Conservation (phyloP, 2,329 filamentous ascomycete species). For the Cladosporium sp. region DNA sequence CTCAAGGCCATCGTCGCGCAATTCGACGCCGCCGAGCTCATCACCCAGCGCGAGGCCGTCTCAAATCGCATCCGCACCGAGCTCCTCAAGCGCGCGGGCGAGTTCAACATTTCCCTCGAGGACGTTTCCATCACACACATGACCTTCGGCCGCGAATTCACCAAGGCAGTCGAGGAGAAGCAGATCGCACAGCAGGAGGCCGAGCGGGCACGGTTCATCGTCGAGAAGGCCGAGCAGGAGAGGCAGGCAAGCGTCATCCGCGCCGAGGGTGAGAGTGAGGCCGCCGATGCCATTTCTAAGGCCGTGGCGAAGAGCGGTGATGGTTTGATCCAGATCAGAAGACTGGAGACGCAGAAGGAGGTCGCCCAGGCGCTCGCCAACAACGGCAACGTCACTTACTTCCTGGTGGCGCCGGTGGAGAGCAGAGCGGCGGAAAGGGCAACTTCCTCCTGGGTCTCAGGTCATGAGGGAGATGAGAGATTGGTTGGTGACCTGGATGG, state of each 20-base stretch:
- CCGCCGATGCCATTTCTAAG: conserved; percentile 89
- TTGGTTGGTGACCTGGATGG: conserved; percentile 2
- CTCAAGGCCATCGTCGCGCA: conserved; percentile 52
- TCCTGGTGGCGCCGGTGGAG: conserved; percentile 64
- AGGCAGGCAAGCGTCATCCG: conserved; percentile 97
- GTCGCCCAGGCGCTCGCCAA: conserved; percentile 84
- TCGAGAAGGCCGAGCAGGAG: conserved; percentile 98
- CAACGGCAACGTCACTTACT: conserved; percentile 95
- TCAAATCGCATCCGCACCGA: conserved; percentile 90
- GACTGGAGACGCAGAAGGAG: conserved; percentile 94
- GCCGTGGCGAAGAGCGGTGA: conserved; percentile 91
- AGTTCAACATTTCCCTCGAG: conserved; percentile 99
- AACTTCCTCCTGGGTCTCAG: conserved; percentile 66
- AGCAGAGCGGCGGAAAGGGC: conserved; percentile 47
- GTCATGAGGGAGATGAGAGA: conserved; percentile 32
- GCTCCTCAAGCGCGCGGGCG: conserved; percentile 83
- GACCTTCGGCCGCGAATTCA: conserved; percentile 99
- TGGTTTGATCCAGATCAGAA: conserved; percentile 89
- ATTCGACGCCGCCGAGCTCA: conserved; percentile 60
- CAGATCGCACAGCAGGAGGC: conserved; percentile 99
- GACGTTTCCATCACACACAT: conserved; percentile 99
- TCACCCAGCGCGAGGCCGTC: conserved; percentile 97
- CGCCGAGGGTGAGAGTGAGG: conserved; percentile 96
- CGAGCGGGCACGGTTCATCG: conserved; percentile 94
- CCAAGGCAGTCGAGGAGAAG: conserved; percentile 98